phyloP scores from a whole-genome alignment of 2,329 filamentous ascomycete species.

The Sclerotinia trifoliorum region DNA sequence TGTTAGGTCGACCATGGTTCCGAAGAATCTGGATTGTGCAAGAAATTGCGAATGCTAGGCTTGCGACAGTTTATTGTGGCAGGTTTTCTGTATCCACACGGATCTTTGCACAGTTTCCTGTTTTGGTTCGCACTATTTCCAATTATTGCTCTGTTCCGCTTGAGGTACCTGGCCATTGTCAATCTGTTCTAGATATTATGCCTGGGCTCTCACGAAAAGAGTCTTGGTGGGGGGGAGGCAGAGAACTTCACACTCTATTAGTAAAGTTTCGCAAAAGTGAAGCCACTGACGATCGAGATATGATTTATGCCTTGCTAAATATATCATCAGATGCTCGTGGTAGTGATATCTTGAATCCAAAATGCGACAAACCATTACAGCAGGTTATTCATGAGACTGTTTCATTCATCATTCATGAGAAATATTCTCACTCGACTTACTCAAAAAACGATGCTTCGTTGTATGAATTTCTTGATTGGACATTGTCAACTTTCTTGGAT shows the following conservation, averaged over 20 bases:
- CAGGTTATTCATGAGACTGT: not conserved
- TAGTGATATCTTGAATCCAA: not conserved
- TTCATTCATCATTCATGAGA: constrained; percentile 8
- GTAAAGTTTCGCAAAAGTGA: constrained; percentile 25
- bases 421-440: not conserved
- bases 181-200: constrained; percentile 27
- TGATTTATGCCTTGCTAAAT: constrained; percentile 23
- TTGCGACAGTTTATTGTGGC: constrained; percentile 20
- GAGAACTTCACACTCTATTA: constrained; percentile 21
- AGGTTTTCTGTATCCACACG: constrained; percentile 16
- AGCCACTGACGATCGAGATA: constrained; percentile 25
- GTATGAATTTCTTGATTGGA: constrained; percentile 12
- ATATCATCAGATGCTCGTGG: not conserved
- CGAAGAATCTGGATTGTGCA: constrained; percentile 15
- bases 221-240: constrained; percentile 21
- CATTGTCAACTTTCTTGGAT: not conserved
- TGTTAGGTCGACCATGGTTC: constrained; percentile 3
- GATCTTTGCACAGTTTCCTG: constrained; percentile 19
- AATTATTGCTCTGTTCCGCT: not conserved
- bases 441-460: not conserved
- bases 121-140: not conserved
- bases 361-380: not conserved
- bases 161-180: constrained; percentile 1
- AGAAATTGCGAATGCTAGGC: constrained; percentile 11
- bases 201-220: constrained; percentile 17